Base-by-base conservation (phyloP, 495 filamentous ascomycete genomes). In the Aspergillus egyptiacus region DNA sequence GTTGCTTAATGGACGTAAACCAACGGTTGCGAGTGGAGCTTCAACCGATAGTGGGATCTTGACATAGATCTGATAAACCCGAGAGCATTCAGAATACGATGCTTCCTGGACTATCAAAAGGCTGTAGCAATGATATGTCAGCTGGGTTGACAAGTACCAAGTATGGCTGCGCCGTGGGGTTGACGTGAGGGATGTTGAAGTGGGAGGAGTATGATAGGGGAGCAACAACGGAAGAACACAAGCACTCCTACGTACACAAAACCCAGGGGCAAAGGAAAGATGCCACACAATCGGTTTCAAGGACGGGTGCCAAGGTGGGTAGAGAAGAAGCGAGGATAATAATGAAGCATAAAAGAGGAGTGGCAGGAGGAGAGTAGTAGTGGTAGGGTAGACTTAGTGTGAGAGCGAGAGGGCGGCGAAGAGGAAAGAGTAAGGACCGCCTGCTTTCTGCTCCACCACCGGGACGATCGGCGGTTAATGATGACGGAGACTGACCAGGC, bases 381-480 rank as follows among this genome's bases (percentile, higher is more conserved):
- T n/a, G n/a, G n/a, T n/a, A n/a, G n/a, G n/a, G n/a, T n/a, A n/a
- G n/a, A n/a, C n/a, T n/a, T n/a, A n/a, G n/a, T n/a, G n/a, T n/a
- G n/a, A 39, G 48, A 40, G 11, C 25, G 51, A 41, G 40, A 22
- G 34, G 23, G 42, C n/a, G n/a, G n/a, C 39, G 57, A 40, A 35
- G 45, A 48, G 40, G 59, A 46, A 56, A 40, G 48, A 57, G 50
- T 42, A 54, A 59, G 50, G 50, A 49, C 55, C 55, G 39, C 46
- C 43, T 47, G 24, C 50, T 50, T 13, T 41, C 42, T 46, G 58
- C 61, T 66, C 64, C 64, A 67, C 66, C 68, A 67, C 32, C 62
- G 62, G 62, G 54, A 56, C 65, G 67, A 71, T 71, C 68, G 57
- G 64, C 68, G 62, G 62, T 59, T 70, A 64, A 65, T 55, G 60